Base-by-base conservation (phyloP, 1,139 yeast genomes). In the Magnusiomyces tetraspermus region DNA sequence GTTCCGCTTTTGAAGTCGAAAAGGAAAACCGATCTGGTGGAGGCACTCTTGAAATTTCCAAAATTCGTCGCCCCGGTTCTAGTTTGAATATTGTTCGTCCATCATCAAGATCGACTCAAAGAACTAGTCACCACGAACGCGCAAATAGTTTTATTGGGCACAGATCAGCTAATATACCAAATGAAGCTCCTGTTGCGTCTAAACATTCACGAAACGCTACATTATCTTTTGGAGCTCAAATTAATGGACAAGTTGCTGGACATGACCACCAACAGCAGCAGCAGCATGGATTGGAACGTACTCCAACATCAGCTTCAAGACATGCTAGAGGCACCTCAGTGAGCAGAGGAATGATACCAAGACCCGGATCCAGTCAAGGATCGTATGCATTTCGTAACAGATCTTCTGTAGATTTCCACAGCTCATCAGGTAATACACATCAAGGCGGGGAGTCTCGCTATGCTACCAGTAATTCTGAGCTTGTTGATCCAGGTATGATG, bases 1-100 rank as follows among this genome's bases (percentile, higher is more conserved):
- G 68, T 64, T n/a, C 33, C 19, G 13, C 44, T 19, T 24, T 51
- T 46, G 10, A 22, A 24, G 30, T 33, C 15, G 43, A 31, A n/a
- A 24, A 44, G 17, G 44, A 50, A 51, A 46, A 22, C 38, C 38
- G 38, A 15, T 33, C 10, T 33, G 4, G 5, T 17, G n/a, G 38
- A n/a, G n/a, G n/a, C n/a, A n/a, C n/a, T n/a, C n/a, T n/a, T 33
- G 38, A 33, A 13, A 15, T 17, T 33, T 33, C 38, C n/a, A 33
- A 33, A 15, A 4, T 8, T 17, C 17, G 5, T 4, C 38, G 38
- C n/a, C 38, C 38, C n/a, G 5, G 17, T 4, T 33, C 38, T 5
- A 15, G 17, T 10, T 15, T 33, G 17, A 8, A 15, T 6, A 5
- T 17, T 33, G 17, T 17, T 15, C 38, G 38, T 15, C n/a, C 38